Evolutionary conservation across 192 early-diverging fungal species (phyloP), one percentile per base, ranked within the genome.

Genomic region (Coemansia sp.): DNA sequence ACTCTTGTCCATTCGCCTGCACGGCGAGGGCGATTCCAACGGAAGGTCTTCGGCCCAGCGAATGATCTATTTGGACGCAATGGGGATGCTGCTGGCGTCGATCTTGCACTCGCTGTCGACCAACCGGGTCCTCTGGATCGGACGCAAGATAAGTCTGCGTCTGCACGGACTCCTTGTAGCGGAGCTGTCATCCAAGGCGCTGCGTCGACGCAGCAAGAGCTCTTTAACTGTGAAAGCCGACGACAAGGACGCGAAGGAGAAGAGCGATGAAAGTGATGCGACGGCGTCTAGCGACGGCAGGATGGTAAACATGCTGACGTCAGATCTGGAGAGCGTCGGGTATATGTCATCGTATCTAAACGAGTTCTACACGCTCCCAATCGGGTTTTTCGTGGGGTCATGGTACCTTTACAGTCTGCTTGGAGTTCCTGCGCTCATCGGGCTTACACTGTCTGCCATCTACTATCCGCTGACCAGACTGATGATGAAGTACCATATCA

Each of bases 391-490:
- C 19, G 71, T 93, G 15, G 89, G 87, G n/a, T 71, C 91, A 9
- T 73, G 77, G 69, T 86, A 85, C 62, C 78, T 98, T 50, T 89
- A 93, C 65, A 71, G 68, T 50, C 75, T 98, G 35, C 79, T 98
- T 53, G 96, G 96, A 19, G 75, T 84, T 17, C 85, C 94, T 9
- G 93, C 93, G 19, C 55, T 96, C n/a, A 87, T 89, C 43, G 95
- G 93, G 11, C 81, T 96, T 10, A 68, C 75, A 0, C 77, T 89
- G 35, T 88, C 93, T 29, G 66, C 89, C 4, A 36, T 89, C 11
- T 81, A 85, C 46, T 89, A 88, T 35, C 89, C 90, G 59, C 48
- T 89, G 54, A 75, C 54, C 74, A 84, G 42, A 74, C 73, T 65
- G 59, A 77, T 87, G 56, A 79, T 86, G 23, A 83, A 75, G 55